phyloP scores from a whole-genome alignment of 345 rosid species.

The Populus nigra region DNA sequence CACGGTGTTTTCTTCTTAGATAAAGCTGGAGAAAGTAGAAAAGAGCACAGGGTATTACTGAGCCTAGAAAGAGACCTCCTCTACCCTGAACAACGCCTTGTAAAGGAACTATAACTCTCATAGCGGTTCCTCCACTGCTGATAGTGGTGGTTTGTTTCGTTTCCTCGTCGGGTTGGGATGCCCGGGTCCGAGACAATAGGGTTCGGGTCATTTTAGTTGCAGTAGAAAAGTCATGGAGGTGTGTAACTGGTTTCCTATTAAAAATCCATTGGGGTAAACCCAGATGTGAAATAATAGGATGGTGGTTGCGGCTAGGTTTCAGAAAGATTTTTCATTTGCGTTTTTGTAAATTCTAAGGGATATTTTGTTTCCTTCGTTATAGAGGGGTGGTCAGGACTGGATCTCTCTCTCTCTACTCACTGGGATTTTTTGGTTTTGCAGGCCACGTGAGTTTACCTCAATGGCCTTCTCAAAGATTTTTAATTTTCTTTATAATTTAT shows the following conservation, averaged over 20 bases:
- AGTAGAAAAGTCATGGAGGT: conserved; percentile 23
- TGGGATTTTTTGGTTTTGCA: background rate
- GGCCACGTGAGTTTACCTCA: background rate
- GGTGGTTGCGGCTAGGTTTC: too few species aligned
- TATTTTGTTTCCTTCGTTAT: background rate
- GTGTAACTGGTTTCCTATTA: background rate
- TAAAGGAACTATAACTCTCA: conserved; percentile 90
- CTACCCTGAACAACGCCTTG: conserved; percentile 94
- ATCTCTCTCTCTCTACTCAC: background rate
- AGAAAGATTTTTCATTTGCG: too few species aligned
- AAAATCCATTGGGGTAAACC: conserved; percentile 13
- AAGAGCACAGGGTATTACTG: conserved; percentile 90
- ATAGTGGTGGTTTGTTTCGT: conserved; percentile 20
- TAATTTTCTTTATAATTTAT: too few species aligned
- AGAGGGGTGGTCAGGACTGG: background rate
- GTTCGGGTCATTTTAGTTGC: conserved; percentile 54
- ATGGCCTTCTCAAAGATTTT: background rate
- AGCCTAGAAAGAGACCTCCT: conserved; percentile 85
- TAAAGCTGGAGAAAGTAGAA: conserved; percentile 90
- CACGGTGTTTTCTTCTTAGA: conserved; percentile 39
- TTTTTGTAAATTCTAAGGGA: background rate
- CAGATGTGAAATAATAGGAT: too few species aligned
- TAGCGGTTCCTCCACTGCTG: conserved; percentile 52
- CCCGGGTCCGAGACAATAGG: conserved; percentile 39
- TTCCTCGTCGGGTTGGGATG: conserved; percentile 39